Base-by-base conservation (phyloP, 495 filamentous ascomycete genomes). In the Xylaria telfairii region DNA sequence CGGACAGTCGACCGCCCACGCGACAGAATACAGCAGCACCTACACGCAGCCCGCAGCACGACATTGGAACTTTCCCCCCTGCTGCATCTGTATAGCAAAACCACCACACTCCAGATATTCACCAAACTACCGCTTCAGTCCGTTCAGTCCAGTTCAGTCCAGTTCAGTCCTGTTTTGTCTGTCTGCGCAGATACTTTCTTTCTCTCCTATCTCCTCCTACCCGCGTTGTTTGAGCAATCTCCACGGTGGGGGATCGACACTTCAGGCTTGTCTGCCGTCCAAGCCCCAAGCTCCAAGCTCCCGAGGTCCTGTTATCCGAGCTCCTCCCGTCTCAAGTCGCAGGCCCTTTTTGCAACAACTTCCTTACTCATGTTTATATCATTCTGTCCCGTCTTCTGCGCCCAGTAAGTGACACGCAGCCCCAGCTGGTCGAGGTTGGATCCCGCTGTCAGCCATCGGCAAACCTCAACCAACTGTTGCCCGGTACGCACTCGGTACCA, bases 41-140 rank as follows among this genome's bases (percentile, higher is more conserved):
- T 66, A 66, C 47, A 66, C 64, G 64, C 64, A 66, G 47, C 64
- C 64, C 47, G 64, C 64, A 66, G 64, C 32, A 34, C 44, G 28
- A 54, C 47, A 59, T 59, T 37, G 28, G 30, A 59, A 59, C 54
- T 17, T 10, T 4, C 32, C 46, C 64, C 47, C 46, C 64, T 53
- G 64, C 47, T 54, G 64, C 64, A 53, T 54, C 64, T 41, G 30
- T 53, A 54, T 34, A 65, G 44, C 62, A 51, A 65, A 65, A 51
- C 62, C 62, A 65, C 62, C 19, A 44, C 62, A 9, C 10, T 54
- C n/a, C 26, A 54, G 21, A 51, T 12, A 26, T 13, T 53, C 13
- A 12, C 1, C 37, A 21, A 21, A 59, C 56, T n/a, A n/a, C 28
- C 30, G 21, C 37, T 6, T 15, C 59, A 7, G 37, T 41, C 32